Evolutionary conservation across 169 alveolate species (phyloP), one percentile per base, ranked within the genome.

Genomic region (Cryptosporidium bovis): DNA sequence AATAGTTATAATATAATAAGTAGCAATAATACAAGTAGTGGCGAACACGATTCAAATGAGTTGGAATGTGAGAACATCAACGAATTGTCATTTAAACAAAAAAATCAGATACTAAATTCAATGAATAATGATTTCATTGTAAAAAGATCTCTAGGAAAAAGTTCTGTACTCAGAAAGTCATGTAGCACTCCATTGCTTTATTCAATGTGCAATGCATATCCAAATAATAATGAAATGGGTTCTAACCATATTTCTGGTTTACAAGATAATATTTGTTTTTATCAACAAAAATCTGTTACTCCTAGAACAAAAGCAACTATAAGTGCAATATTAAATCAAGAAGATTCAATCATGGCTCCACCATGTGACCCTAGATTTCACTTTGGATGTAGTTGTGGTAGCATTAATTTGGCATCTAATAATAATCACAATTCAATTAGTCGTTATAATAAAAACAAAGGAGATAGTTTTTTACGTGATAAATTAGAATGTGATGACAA

Each of bases 351-450:
- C 46, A 18, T 62, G 34, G 58, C 87, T 44, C 87, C 87, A 20
- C 87, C 87, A 3, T 60, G 87, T 16, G 87, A 77, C 64, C 71
- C 87, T n/a, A 77, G 87, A 60, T 77, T 77, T 27, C 87, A 77
- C 31, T 77, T 77, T 62, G 87, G 87, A 15, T 77, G 87, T 44
- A 68, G 64, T 34, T 77, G 87, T 10, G 87, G 87, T 3, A 55
- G 18, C 60, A 60, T 66, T 40, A 62, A 40, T 16, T 46, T 60
- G 36, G 44, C 6, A 7, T 2, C 27, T 20, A 31, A 18, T 8
- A 20, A 20, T 13, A 48, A 48, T 48, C 20, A 48, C 16, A 48
- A 48, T 48, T 48, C 1, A 13, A 48, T 48, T 48, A 48, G 16
- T 48, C 27, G 27, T 24, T 24, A 24, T 24, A 24, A 24, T 24